Evolutionary conservation across 2,329 filamentous ascomycete species (phyloP), one percentile per base, ranked within the genome.

Genomic region (Verticillium albo-atrum): DNA sequence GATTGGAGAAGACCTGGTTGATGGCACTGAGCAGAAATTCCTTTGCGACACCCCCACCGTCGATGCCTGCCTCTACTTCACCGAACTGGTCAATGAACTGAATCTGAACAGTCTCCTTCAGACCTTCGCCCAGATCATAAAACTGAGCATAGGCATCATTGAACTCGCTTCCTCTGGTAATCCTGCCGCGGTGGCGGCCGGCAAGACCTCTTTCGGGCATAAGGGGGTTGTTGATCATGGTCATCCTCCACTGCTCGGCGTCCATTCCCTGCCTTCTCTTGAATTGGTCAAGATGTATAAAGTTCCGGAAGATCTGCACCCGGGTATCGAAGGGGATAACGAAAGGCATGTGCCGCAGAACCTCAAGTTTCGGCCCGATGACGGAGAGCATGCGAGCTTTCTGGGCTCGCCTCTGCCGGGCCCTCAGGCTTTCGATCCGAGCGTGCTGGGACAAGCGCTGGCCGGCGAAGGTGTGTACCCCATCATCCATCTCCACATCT

Each of bases 31-130:
- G 97, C 14, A 99, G 80, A 63, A 99, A 99, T 68, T 99, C 95
- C 67, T 99, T 99, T 2, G 94, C 97, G 9, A 99, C 95, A 63
- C 95, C 95, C 9, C 95, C 95, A 0, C 95, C 95, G 70, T 99
- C 95, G 58, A 99, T 98, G 10, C 95, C 95, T 14, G 94, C 94
- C 75, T 99, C 95, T 7, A 86, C 82, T 1, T 89, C 85, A 62
- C 90, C 90, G 66, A 96, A 99, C 61, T 92, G 85, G 70, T 99
- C 95, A 51, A 97, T 88, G 71, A 99, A 99, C 0, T 91, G 95
- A 68, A 99, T 98, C 69, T 96, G 92, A 35, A 99, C 97, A 0
- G 92, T 92, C 69, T 98, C 94, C 70, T 98, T 98, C 59, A 99
- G 76, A 1, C 88, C 89, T 15, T 94, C 90, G 0, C 89, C 90